phyloP scores from a whole-genome alignment of 257 asterid genomes.

The Striga asiatica region DNA sequence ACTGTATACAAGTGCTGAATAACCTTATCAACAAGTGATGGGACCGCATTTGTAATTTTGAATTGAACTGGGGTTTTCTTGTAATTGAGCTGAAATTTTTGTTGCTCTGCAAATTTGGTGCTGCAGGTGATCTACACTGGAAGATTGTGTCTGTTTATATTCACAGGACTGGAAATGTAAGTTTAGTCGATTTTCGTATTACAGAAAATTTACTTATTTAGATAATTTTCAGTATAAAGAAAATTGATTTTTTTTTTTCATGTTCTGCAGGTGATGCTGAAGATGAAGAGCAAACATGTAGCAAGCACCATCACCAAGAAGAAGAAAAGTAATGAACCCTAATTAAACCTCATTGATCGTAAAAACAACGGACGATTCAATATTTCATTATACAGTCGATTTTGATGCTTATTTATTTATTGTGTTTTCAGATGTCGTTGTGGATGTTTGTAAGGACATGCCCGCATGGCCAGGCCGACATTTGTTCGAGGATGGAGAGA shows the following conservation, averaged over 20 bases:
- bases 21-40: too few species aligned
- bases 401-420: too few species aligned
- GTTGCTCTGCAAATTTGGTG: background rate
- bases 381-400: too few species aligned
- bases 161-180: constrained; percentile 78
- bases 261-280: constrained; percentile 71
- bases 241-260: background rate
- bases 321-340: constrained; percentile 56
- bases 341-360: background rate
- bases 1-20: too few species aligned
- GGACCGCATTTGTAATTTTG: background rate
- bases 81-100: background rate
- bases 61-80: background rate
- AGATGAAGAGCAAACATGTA: constrained; percentile 94
- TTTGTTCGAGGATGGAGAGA: constrained; percentile 82
- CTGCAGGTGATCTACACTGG: constrained; percentile 94
- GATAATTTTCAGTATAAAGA: too few species aligned
- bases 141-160: constrained; percentile 89
- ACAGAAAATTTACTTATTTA: too few species aligned
- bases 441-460: constrained; percentile 60
- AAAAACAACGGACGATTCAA: too few species aligned
- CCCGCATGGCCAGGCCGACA: constrained; percentile 99
- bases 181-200: background rate
- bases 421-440: constrained; percentile 56
- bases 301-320: constrained; percentile 84